phyloP scores from a whole-genome alignment of 257 asterid species.

The Salvia splendens region DNA sequence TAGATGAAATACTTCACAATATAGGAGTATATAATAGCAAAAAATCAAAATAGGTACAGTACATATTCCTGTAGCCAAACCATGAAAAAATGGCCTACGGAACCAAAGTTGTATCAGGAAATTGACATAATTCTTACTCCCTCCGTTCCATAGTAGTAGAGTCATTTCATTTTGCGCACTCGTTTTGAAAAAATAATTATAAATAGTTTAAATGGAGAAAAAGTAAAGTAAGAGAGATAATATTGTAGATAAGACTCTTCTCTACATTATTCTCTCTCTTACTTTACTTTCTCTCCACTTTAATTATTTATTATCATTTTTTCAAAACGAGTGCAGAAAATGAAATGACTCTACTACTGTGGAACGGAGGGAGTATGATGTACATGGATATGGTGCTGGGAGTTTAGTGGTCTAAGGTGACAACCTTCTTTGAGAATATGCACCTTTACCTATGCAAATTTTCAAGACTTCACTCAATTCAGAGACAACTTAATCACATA shows the following conservation, averaged over 20 bases:
- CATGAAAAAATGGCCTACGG: background rate
- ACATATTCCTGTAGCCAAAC: background rate
- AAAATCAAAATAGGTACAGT: background rate
- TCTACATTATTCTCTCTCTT: no score
- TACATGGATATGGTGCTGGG: constrained; percentile 16
- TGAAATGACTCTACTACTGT: no score
- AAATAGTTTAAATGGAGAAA: no score
- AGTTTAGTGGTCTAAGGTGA: constrained; percentile 15
- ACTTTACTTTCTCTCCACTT: no score
- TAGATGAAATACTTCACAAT: constrained; percentile 14
- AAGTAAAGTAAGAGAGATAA: no score
- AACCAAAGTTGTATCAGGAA: background rate
- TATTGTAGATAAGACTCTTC: no score
- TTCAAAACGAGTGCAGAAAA: no score
- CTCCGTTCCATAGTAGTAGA: no score
- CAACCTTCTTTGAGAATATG: background rate
- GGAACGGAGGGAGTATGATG: no score
- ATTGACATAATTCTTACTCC: background rate
- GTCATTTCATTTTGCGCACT: no score
- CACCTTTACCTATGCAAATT: background rate
- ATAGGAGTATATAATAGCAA: background rate
- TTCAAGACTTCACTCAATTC: constrained; percentile 1
- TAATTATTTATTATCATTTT: no score
- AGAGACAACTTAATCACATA: background rate
- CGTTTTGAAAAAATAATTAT: no score